phyloP scores from a whole-genome alignment of 176 grass and related monocot genomes.

The Tuctoria greenei region DNA sequence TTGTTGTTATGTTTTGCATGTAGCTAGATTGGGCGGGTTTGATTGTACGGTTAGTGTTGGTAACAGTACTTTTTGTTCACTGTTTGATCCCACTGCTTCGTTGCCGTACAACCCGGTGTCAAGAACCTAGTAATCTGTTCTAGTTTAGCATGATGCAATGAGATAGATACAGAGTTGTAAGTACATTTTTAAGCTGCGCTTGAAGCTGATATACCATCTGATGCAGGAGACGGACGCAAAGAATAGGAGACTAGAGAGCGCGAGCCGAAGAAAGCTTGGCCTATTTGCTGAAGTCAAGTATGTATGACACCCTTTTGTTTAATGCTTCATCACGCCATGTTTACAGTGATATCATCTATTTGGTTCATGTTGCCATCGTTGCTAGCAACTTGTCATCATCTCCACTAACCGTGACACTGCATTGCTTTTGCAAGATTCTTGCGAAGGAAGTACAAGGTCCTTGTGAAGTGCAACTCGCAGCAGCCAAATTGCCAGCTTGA shows the following conservation, averaged over 20 bases:
- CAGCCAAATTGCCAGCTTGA: slow-evolving; percentile 40
- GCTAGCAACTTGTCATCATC: not conserved
- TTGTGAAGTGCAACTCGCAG: slow-evolving; percentile 37
- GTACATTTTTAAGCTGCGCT: not conserved
- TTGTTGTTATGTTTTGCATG: not conserved
- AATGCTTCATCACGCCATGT: not conserved
- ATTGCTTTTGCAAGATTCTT: slow-evolving; percentile 57
- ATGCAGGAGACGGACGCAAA: slow-evolving; percentile 68
- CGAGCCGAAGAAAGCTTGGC: slow-evolving; percentile 42
- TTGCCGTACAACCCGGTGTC: not conserved
- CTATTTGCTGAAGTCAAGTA: slow-evolving; percentile 74
- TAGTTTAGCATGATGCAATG: not conserved
- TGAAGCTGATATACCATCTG: not conserved
- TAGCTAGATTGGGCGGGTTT: not conserved
- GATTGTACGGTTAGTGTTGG: not conserved
- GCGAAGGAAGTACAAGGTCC: slow-evolving; percentile 43
- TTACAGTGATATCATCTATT: not conserved
- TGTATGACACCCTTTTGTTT: slow-evolving; percentile 28
- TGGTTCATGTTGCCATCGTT: not conserved
- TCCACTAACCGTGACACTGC: slow-evolving; percentile 3
- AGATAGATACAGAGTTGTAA: not conserved
- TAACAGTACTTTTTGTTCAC: not conserved
- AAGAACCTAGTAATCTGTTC: not conserved
- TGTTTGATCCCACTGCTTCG: not conserved
- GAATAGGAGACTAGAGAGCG: slow-evolving; percentile 43